A percentile compares a stretch with the other conserved stretches of the same genome.
Evolutionary conservation across 2,329 filamentous ascomycete genomes (phyloP).

Genomic region (Rasamsonia emersonii): DNA sequence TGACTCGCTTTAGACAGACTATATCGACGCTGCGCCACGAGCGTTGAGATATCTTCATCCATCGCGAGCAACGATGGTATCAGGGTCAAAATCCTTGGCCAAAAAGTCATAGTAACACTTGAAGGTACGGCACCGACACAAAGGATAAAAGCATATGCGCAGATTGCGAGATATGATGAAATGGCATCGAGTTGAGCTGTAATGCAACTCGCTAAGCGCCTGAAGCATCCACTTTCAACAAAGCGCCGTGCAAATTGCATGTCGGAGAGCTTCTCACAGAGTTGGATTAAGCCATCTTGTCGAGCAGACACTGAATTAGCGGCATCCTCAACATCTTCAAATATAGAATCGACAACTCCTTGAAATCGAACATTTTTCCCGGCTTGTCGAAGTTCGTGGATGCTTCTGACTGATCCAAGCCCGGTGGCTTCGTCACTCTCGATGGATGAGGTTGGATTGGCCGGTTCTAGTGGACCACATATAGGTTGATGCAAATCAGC

Average conservation of each 20-base stretch:
- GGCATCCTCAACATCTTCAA: conserved; percentile 50
- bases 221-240: conserved; percentile 63
- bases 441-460: background rate
- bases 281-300: conserved; percentile 47
- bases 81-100: conserved; percentile 23
- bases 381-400: conserved; percentile 53
- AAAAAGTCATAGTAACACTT: conserved; percentile 20
- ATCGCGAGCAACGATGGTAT: conserved; percentile 18
- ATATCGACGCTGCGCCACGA: conserved; percentile 14
- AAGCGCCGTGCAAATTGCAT: conserved; percentile 44
- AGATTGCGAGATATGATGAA: conserved; percentile 22
- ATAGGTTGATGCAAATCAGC: conserved; percentile 4
- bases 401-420: conserved; percentile 43
- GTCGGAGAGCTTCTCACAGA: conserved; percentile 45
- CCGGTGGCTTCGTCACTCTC: conserved; percentile 41
- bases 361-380: conserved; percentile 50
- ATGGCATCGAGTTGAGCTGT: conserved; percentile 49
- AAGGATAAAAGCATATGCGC: conserved; percentile 24
- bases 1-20: conserved; percentile 25
- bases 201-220: conserved; percentile 56
- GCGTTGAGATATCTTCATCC: conserved; percentile 19
- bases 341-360: conserved; percentile 46
- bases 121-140: conserved; percentile 19
- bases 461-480: background rate
- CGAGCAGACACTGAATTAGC: conserved; percentile 38